These are phyloP conservation scores for Thraustochytrium sp. DNA, from an alignment of 352 stramenopile species.

Conservation along the genomic window DNA sequence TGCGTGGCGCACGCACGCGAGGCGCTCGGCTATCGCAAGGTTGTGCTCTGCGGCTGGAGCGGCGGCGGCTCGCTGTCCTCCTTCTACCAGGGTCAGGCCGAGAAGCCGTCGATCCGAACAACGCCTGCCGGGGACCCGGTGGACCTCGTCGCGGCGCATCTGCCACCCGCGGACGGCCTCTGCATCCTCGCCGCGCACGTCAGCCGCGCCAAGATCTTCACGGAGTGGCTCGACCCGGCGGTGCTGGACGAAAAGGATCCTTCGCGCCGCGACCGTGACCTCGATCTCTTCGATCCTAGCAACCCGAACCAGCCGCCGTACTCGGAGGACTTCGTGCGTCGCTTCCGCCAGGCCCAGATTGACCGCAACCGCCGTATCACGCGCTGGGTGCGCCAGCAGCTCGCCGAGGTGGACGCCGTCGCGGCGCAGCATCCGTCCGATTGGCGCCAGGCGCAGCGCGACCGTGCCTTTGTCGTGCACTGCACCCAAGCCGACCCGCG, in stretches of 20 bases:
- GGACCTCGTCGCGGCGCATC: not conserved
- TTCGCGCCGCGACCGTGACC: constrained; percentile 10
- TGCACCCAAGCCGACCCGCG: constrained; percentile 38
- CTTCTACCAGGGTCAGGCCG: constrained; percentile 38
- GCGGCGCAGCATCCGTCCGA: not conserved
- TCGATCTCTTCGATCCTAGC: constrained; percentile 28
- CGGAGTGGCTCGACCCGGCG: constrained; percentile 38
- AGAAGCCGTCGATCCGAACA: constrained; percentile 1
- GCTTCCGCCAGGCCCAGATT: constrained; percentile 21
- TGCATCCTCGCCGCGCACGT: constrained; percentile 35
- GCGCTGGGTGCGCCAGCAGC: not conserved
- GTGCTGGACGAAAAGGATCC: constrained; percentile 24
- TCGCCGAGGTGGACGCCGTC: not conserved
- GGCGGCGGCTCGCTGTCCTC: constrained; percentile 32
- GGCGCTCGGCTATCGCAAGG: constrained; percentile 19
- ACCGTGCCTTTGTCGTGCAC: constrained; percentile 17
- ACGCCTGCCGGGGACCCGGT: constrained; percentile 36
- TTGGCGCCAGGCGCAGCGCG: not conserved
- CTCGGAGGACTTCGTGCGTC: not conserved
- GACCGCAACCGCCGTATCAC: constrained; percentile 38
- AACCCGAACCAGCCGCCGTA: constrained; percentile 33
- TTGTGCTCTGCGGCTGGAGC: constrained; percentile 39
- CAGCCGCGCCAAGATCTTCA: constrained; percentile 39
- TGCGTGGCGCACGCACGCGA: constrained; percentile 3
- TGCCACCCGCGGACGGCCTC: constrained; percentile 8